phyloP scores from a whole-genome alignment of 2,329 filamentous ascomycete genomes.

The Penicillium capsulatum region DNA sequence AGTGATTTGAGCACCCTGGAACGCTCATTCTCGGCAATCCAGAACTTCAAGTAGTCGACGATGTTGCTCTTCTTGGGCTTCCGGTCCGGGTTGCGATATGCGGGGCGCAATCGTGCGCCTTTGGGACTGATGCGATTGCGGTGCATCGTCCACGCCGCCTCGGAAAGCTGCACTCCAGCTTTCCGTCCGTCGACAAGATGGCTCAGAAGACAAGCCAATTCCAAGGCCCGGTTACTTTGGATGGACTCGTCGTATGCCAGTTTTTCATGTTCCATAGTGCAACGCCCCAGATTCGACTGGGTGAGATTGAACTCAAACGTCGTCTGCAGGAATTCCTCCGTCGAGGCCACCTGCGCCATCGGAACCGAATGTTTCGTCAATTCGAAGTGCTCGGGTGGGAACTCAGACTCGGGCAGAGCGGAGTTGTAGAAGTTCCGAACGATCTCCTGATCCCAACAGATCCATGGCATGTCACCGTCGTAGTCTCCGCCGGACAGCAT shows the following conservation, averaged over 20 bases:
- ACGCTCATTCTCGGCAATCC: constrained; percentile 34
- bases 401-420: constrained; percentile 38
- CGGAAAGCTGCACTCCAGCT: constrained; percentile 40
- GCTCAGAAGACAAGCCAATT: constrained; percentile 41
- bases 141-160: constrained; percentile 38
- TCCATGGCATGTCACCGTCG: constrained; percentile 59
- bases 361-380: constrained; percentile 45
- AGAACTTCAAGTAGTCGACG: constrained; percentile 45
- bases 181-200: constrained; percentile 47
- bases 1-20: constrained; percentile 32
- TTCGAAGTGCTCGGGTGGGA: constrained; percentile 42
- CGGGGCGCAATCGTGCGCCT: constrained; percentile 27
- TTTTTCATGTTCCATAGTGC: constrained; percentile 50
- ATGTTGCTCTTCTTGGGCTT: constrained; percentile 34
- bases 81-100: constrained; percentile 33
- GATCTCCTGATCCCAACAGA: constrained; percentile 56
- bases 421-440: constrained; percentile 53
- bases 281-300: constrained; percentile 49
- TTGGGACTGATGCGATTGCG: constrained; percentile 31
- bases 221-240: constrained; percentile 30
- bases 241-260: constrained; percentile 52
- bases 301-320: constrained; percentile 48
- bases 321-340: constrained; percentile 40
- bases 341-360: constrained; percentile 40
- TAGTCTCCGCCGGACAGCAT: constrained; percentile 63